These are phyloP conservation scores for Podospora pseudopauciseta DNA, from an alignment of 495 filamentous ascomycete species.

Conservation along the genomic window DNA sequence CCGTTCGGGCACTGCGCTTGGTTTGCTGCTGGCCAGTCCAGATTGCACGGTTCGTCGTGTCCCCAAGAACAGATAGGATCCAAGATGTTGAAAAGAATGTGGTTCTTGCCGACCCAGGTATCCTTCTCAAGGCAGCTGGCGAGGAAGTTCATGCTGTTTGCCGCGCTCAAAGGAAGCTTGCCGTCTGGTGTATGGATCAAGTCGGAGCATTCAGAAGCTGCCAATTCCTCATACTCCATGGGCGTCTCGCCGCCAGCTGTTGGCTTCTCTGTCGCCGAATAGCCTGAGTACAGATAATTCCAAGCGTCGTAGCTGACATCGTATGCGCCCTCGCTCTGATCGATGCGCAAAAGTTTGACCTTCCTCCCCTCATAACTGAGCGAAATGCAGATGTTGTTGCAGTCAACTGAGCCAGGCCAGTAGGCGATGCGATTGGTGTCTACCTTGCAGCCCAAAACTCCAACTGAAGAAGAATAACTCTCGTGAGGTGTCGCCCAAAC, in stretches of 20 bases:
- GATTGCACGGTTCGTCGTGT: conserved; percentile 41
- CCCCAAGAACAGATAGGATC: conserved; percentile 45
- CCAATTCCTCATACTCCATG: conserved; percentile 41
- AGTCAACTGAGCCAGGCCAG: conserved; percentile 47
- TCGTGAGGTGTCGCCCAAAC: conserved; percentile 51
- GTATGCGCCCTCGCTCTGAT: conserved; percentile 46
- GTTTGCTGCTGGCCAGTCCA: conserved; percentile 47
- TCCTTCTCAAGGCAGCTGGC: conserved; percentile 41
- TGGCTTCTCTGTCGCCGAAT: conserved; percentile 42
- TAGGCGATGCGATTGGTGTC: conserved; percentile 48
- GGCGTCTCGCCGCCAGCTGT: conserved; percentile 41
- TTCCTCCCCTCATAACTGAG: conserved; percentile 41
- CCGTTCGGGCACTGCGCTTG: conserved; percentile 39
- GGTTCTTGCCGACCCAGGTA: conserved; percentile 43
- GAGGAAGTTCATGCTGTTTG: conserved; percentile 50
- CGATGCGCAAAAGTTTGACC: conserved; percentile 45
- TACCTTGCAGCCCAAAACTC: conserved; percentile 49
- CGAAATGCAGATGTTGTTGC: conserved; percentile 45
- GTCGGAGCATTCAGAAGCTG: conserved; percentile 35
- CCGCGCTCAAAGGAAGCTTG: conserved; percentile 47
- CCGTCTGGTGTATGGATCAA: conserved; percentile 40
- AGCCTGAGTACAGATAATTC: conserved; percentile 47
- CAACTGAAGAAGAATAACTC: conserved; percentile 47
- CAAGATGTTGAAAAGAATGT: conserved; percentile 44
- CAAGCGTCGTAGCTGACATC: conserved; percentile 51